Conservation (phyloP, 331 rosid species). For the Rosa hybrid region DNA sequence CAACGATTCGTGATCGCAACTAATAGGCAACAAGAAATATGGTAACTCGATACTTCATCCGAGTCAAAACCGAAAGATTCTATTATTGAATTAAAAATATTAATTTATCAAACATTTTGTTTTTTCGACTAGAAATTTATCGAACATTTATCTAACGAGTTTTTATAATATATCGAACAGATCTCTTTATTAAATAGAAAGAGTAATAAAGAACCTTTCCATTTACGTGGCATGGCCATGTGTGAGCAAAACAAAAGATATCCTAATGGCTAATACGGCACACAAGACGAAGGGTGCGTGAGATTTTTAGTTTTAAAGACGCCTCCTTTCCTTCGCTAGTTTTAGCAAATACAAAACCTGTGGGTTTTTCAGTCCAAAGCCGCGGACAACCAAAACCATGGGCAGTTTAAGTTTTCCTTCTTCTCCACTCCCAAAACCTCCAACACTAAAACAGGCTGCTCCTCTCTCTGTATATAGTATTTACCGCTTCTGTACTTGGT, state of each 20-base stretch:
- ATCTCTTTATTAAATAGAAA: neutral
- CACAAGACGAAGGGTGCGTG: neutral
- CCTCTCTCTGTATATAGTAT: conserved; percentile 31
- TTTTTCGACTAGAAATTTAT: too few species aligned
- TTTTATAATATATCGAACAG: too few species aligned
- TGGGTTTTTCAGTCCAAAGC: conserved; percentile 49
- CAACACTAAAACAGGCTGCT: conserved; percentile 62
- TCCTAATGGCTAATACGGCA: neutral
- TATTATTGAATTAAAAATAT: too few species aligned
- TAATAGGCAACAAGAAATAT: too few species aligned
- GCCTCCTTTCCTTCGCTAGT: neutral
- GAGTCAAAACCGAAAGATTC: too few species aligned
- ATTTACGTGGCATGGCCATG: neutral
- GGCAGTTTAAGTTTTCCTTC: conserved; percentile 58
- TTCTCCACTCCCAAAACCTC: conserved; percentile 38
- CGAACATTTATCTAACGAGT: too few species aligned
- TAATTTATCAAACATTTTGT: too few species aligned
- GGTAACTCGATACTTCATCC: too few species aligned
- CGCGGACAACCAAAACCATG: conserved; percentile 65
- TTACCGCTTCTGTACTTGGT: conserved; percentile 13
- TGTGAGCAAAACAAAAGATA: neutral
- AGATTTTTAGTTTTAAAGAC: neutral
- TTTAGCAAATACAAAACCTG: conserved; percentile 38
- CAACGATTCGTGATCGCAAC: too few species aligned
- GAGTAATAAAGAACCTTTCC: neutral